These are phyloP conservation scores for Drosera spatulata DNA, from an alignment of 179 eudicot species.

Conservation along the genomic window DNA sequence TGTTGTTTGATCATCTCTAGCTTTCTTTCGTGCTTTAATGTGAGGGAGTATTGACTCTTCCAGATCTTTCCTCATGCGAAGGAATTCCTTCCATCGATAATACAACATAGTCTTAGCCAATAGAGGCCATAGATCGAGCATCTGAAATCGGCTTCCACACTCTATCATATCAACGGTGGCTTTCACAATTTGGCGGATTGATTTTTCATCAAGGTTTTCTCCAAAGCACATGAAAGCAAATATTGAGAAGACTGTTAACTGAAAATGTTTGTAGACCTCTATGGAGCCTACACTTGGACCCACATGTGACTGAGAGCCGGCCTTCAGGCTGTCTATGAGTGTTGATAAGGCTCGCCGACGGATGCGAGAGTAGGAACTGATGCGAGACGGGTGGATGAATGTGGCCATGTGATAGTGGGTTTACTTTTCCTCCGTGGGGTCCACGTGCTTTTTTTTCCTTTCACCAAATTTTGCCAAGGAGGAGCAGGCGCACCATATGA, in stretches of 20 bases:
- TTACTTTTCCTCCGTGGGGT: too few relatives aligned
- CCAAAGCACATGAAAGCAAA: conserved; percentile 13
- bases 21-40: conserved; percentile 6
- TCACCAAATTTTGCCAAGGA: too few relatives aligned
- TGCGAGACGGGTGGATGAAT: conserved; percentile 7
- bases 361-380: background rate
- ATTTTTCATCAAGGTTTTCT: background rate
- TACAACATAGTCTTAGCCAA: conserved; percentile 6
- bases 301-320: too few relatives aligned
- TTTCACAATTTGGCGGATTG: conserved; percentile 5
- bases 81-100: conserved; percentile 9
- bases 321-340: conserved; percentile 3
- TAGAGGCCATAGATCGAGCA: conserved; percentile 9
- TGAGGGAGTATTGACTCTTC: conserved; percentile 6
- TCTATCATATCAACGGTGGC: conserved; percentile 1
- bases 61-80: background rate
- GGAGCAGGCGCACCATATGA: too few relatives aligned
- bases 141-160: background rate
- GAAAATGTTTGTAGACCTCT: conserved; percentile 5
- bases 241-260: conserved; percentile 7
- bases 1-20: background rate
- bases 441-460: too few relatives aligned
- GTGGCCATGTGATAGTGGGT: too few relatives aligned
- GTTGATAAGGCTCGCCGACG: background rate
- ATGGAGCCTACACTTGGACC: too few relatives aligned